Base-by-base conservation (phyloP, 2,329 filamentous ascomycete genomes). In the Penicillium concentricum region DNA sequence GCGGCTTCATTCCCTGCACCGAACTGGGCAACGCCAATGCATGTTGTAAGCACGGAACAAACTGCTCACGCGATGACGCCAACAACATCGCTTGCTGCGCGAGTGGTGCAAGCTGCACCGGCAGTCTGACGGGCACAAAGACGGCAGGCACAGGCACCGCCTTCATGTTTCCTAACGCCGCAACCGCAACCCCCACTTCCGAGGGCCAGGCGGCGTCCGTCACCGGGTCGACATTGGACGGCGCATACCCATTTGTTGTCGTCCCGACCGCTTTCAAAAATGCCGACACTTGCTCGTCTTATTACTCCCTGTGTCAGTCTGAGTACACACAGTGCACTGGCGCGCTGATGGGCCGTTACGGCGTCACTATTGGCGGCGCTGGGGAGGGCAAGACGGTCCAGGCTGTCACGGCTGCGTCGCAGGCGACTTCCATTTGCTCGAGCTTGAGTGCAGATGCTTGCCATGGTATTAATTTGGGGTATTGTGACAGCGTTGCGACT, bases 81-180 rank as follows among this genome's bases (percentile, higher is more conserved):
- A 78, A 83, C 52, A 77, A 85, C 59, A 80, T 87, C 52, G 85
- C 84, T 24, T 87, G 85, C 76, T 87, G 85, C 72, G 84, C 84
- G 0, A 76, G 72, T 26, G 79, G 81, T 49, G 81, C 81, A 15
- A 79, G 74, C 28, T 87, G 85, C 66, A 86, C 84, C 0, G 85
- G 85, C 2, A 79, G 76, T 9, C 76, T 86, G 10, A 71, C 75
- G 0, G 71, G 65, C 2, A 58, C 68, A 1, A 64, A 58, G 4
- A 56, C 61, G 1, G 59, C 60, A 2, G 63, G 63, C 5, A 63
- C 67, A 16, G 50, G 62, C 46, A 66, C 61, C 55, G 70, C 66
- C 48, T 76, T 75, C 59, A 66, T 68, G 54, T 76, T 74, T 45
- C 73, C 74, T 5, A 65, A 69, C 18, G 67, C 69, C 18, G 70